Evolutionary conservation across 2,329 filamentous ascomycete genomes (phyloP), one percentile per base, ranked within the genome.

Genomic region (Fusarium sp.): DNA sequence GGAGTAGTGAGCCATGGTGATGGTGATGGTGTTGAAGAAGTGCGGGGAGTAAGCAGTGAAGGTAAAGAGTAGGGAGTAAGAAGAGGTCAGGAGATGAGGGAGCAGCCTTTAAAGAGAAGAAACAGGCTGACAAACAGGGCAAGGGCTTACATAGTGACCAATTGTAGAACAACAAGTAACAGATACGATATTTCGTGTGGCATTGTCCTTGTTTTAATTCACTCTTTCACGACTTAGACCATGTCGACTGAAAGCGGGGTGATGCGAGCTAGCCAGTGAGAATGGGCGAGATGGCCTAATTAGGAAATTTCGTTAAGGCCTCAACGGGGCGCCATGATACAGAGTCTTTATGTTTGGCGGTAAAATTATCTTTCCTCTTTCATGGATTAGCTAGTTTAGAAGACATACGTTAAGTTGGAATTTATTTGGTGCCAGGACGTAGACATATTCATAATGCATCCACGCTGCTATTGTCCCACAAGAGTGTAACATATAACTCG

Each of bases 261-360:
- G 50, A 39, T 38, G 3, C n/a, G 11, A 28, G n/a, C 51, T 69
- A 67, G 58, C 75, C 75, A 77, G 69, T 77, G 66, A 77, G 71
- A 51, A 46, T 45, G 21, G 39, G 56, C 59, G 59, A 46, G 48
- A 62, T 51, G 68, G 67, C 76, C 74, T 57, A 69, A 77, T 70
- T 72, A 70, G 76, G 76, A 70, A 77, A 69, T 50, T 46, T 12
- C 17, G 12, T n/a, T 46, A 52, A 38, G 58, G 34, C 24, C n/a
- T 34, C 24, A 39, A 19, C 32, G 46, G 32, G 14, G 39, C 15
- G 36, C 15, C 21, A 45, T 19, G 38, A 45, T 7, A 57, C 6
- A 24, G n/a, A 14, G 9, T 30, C n/a, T 28, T 32, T 28, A 24
- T 42, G 14, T 34, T 34, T 34, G 32, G 32, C 6, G 32, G 32